Conservation (phyloP, 2,329 filamentous ascomycete genomes). For the Dichotomopilus funicola region DNA sequence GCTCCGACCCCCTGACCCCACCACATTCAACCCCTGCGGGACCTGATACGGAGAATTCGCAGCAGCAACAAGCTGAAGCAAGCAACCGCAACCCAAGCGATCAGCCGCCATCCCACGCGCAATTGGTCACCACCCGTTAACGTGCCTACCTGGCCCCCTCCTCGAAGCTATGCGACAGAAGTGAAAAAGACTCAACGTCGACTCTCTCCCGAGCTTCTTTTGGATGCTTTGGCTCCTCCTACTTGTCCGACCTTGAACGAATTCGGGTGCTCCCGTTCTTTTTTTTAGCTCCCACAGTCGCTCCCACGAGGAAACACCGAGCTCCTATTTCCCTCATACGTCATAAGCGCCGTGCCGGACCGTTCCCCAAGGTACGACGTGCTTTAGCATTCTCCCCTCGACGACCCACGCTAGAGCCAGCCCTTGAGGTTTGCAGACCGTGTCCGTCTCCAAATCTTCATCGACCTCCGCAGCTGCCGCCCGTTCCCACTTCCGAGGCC, state of each 20-base stretch:
- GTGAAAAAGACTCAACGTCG: not conserved
- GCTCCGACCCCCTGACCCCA: too few relatives aligned
- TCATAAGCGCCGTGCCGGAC: conserved; percentile 12
- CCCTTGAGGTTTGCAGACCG: too few relatives aligned
- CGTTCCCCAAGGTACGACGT: too few relatives aligned
- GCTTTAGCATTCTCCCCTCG: too few relatives aligned
- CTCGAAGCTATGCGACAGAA: conserved; percentile 7
- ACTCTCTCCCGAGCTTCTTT: not conserved
- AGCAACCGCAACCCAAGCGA: conserved; percentile 7
- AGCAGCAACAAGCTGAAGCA: conserved; percentile 13
- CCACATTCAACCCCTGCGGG: not conserved
- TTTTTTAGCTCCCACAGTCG: conserved; percentile 3
- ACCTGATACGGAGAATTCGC: conserved; percentile 15
- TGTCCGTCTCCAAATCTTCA: too few relatives aligned
- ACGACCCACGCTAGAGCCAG: too few relatives aligned
- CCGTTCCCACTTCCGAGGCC: not conserved
- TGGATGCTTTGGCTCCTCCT: conserved; percentile 3
- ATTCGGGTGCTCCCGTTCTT: conserved; percentile 1
- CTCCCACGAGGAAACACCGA: not conserved
- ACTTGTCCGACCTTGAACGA: conserved; percentile 1
- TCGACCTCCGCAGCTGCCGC: too few relatives aligned
- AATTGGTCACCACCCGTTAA: conserved; percentile 13
- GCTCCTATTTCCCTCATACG: conserved; percentile 18
- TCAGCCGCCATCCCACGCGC: conserved; percentile 10
- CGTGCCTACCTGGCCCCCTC: not conserved